Percentiles rank a stretch among this genome's conserved stretches.
These are phyloP conservation scores for Diplosphaera chodatii DNA, from an alignment of 139 green algal genomes.

Conservation along the genomic window DNA sequence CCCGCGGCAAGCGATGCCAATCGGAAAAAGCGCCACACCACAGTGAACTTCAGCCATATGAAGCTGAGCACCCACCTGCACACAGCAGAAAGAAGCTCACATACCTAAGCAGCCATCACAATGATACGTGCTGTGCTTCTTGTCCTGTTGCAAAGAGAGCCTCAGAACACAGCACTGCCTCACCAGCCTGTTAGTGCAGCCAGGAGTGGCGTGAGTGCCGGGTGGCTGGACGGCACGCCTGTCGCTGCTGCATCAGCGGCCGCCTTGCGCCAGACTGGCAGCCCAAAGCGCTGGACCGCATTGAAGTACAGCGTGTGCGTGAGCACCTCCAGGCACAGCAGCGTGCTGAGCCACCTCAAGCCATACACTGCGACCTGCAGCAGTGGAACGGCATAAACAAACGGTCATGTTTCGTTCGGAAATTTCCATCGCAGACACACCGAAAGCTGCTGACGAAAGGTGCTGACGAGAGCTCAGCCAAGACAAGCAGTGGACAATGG, in stretches of 20 bases:
- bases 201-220: slow-evolving; percentile 21
- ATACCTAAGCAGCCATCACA: too few species aligned
- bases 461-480: too few species aligned
- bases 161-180: background rate
- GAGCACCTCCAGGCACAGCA: slow-evolving; percentile 67
- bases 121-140: too few species aligned
- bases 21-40: slow-evolving; percentile 76
- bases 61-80: slow-evolving; percentile 75
- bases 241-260: too few species aligned
- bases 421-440: too few species aligned
- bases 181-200: slow-evolving; percentile 53
- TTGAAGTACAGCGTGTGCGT: slow-evolving; percentile 81
- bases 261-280: background rate
- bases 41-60: slow-evolving; percentile 92
- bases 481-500: background rate
- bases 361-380: slow-evolving; percentile 48
- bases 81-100: too few species aligned
- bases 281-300: slow-evolving; percentile 42
- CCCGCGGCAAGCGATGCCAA: slow-evolving; percentile 70
- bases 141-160: too few species aligned
- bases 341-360: slow-evolving; percentile 29
- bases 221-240: too few species aligned
- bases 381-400: too few species aligned
- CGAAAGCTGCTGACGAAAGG: too few species aligned
- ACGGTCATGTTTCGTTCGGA: too few species aligned